Conservation (phyloP, 345 rosid species). For the Brassica carinata region DNA sequence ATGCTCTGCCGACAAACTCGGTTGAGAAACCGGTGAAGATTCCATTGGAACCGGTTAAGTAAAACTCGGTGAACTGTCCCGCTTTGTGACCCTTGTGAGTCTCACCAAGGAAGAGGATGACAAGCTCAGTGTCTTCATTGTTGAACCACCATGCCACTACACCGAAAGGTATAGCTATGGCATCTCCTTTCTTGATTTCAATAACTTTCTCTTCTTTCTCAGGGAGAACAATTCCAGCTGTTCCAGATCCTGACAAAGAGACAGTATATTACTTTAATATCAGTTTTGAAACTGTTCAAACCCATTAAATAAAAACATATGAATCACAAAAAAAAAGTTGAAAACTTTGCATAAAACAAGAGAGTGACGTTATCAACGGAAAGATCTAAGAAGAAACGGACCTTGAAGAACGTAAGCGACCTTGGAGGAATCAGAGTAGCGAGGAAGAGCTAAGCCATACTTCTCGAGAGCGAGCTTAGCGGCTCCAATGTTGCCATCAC, state of each 20-base stretch:
- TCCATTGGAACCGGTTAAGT: constrained; percentile 71
- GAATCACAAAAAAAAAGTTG: neutral
- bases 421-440: constrained; percentile 83
- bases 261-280: neutral
- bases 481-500: constrained; percentile 80
- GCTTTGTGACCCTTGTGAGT: constrained; percentile 76
- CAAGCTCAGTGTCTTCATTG: constrained; percentile 73
- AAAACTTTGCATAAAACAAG: neutral
- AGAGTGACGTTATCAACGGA: neutral
- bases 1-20: constrained; percentile 75
- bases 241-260: constrained; percentile 58
- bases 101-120: constrained; percentile 79
- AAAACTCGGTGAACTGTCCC: constrained; percentile 82
- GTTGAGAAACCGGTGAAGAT: constrained; percentile 80
- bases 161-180: constrained; percentile 93
- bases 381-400: constrained; percentile 17
- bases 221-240: constrained; percentile 87
- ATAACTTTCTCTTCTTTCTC: constrained; percentile 84
- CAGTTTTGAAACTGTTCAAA: neutral
- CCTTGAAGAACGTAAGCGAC: constrained; percentile 96
- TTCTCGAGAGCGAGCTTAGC: constrained; percentile 83
- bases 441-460: constrained; percentile 82
- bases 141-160: constrained; percentile 92
- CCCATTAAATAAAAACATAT: neutral
- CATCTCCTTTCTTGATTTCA: constrained; percentile 79